Evolutionary conservation across 768 basidiomycete species (phyloP).

Genomic region (Amanita molliuscula): DNA sequence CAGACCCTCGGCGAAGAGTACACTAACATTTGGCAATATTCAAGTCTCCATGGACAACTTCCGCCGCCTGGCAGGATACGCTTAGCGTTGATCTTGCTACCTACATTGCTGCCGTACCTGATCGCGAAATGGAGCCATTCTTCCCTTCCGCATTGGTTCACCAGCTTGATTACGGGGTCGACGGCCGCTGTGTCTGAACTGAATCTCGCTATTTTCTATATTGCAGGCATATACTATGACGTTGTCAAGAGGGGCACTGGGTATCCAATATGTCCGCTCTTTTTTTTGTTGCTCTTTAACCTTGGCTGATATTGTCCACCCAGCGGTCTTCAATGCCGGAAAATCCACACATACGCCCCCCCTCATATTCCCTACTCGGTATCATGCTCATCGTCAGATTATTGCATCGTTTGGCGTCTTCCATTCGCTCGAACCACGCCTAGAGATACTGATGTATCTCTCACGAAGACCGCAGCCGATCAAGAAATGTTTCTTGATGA

Average conservation of each 20-base stretch:
- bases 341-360: slow-evolving; percentile 62
- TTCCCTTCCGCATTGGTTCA: slow-evolving; percentile 22
- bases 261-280: slow-evolving; percentile 52
- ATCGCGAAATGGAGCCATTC: slow-evolving; percentile 37
- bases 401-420: slow-evolving; percentile 44
- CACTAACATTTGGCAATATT: slow-evolving; percentile 73
- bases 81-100: slow-evolving; percentile 50
- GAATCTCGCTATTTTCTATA: slow-evolving; percentile 75
- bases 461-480: slow-evolving; percentile 15
- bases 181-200: slow-evolving; percentile 56
- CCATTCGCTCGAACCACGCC: slow-evolving; percentile 24
- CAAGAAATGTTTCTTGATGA: slow-evolving; percentile 45
- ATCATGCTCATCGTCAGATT: slow-evolving; percentile 59
- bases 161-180: slow-evolving; percentile 22
- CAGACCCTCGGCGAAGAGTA: slow-evolving; percentile 92
- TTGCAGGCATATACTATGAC: slow-evolving; percentile 73
- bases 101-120: slow-evolving; percentile 54
- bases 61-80: slow-evolving; percentile 39
- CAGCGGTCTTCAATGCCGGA: slow-evolving; percentile 69
- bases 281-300: not conserved
- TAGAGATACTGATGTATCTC: not conserved
- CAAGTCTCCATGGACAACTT: slow-evolving; percentile 23
- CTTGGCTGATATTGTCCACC: not conserved
- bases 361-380: slow-evolving; percentile 82
- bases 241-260: slow-evolving; percentile 57